These are phyloP conservation scores for Cenchrus fungigraminus DNA, from an alignment of 176 grass and related monocot genomes.

Conservation along the genomic window DNA sequence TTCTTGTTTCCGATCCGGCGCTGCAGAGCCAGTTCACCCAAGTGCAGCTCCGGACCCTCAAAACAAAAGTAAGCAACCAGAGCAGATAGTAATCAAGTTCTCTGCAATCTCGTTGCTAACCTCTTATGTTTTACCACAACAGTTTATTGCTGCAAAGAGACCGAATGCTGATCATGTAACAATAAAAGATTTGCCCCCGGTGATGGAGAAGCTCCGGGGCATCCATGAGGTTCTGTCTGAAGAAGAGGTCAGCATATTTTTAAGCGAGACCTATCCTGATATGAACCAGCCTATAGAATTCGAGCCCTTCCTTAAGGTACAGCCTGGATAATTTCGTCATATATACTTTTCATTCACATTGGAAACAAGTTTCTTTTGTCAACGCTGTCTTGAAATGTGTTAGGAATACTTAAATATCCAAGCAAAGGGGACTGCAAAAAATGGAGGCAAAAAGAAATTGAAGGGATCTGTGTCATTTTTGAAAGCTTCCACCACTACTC, in stretches of 20 bases:
- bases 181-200: slow-evolving; percentile 71
- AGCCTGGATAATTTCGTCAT: not conserved
- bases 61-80: slow-evolving; percentile 65
- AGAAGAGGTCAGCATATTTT: slow-evolving; percentile 60
- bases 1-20: slow-evolving; percentile 85
- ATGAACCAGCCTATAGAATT: slow-evolving; percentile 76
- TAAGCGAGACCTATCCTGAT: slow-evolving; percentile 69
- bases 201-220: slow-evolving; percentile 84
- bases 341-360: not conserved
- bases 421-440: slow-evolving; percentile 62
- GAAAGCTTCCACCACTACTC: slow-evolving; percentile 93
- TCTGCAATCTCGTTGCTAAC: not conserved
- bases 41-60: slow-evolving; percentile 85
- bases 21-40: slow-evolving; percentile 99
- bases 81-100: not conserved
- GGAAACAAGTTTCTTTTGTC: not conserved
- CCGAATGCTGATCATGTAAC: slow-evolving; percentile 52
- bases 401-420: slow-evolving; percentile 89
- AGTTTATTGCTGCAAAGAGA: slow-evolving; percentile 63
- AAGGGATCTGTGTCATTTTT: slow-evolving; percentile 93
- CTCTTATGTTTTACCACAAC: not conserved
- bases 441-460: slow-evolving; percentile 60
- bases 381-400: slow-evolving; percentile 17
- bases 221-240: slow-evolving; percentile 72
- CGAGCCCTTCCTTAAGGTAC: slow-evolving; percentile 87